Evolutionary conservation across 2,329 filamentous ascomycete species (phyloP).

Genomic region (Monosporascus ibericus): DNA sequence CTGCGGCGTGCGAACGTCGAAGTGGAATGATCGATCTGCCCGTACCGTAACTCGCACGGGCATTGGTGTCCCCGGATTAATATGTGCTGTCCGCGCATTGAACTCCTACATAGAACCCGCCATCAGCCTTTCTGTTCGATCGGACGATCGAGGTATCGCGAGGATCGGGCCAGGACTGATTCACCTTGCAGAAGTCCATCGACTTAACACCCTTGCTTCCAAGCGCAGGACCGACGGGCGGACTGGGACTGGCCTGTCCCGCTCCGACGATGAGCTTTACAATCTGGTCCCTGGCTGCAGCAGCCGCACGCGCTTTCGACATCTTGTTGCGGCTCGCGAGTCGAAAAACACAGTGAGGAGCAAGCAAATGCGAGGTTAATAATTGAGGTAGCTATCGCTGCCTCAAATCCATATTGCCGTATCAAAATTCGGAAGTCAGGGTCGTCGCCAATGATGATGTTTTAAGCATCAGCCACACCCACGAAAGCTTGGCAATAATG

Average conservation of each 20-base stretch:
- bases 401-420: neutral
- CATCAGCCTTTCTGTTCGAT: conserved; percentile 1
- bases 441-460: neutral
- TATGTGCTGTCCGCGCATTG: conserved; percentile 87
- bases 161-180: neutral
- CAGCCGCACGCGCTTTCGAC: conserved; percentile 43
- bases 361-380: too few relatives aligned
- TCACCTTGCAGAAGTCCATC: conserved; percentile 98
- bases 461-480: neutral
- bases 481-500: neutral
- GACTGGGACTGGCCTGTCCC: conserved; percentile 89
- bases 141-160: neutral
- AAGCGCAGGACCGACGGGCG: conserved; percentile 90
- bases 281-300: conserved; percentile 56
- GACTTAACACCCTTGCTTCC: conserved; percentile 98
- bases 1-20: conserved; percentile 90
- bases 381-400: neutral
- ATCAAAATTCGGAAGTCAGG: neutral
- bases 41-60: conserved; percentile 88
- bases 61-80: conserved; percentile 75
- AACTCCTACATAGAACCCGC: conserved; percentile 63
- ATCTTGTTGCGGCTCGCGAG: conserved; percentile 28
- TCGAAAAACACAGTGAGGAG: neutral
- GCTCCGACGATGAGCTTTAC: conserved; percentile 98
- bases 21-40: conserved; percentile 86